These are phyloP conservation scores for Pittosporum tobira DNA, from an alignment of 129 eudicot species.

Conservation along the genomic window DNA sequence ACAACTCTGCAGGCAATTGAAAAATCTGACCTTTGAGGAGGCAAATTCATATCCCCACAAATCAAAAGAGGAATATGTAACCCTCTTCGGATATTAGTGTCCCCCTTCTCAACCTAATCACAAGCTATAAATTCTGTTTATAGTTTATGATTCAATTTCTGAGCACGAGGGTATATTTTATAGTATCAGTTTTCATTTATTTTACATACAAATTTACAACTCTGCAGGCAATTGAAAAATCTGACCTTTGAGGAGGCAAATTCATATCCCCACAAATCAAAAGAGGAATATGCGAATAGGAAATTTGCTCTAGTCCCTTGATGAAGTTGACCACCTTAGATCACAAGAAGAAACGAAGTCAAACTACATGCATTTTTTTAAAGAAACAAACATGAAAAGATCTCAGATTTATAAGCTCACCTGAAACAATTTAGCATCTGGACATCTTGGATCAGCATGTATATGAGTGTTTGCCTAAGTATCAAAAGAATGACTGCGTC, in stretches of 20 bases:
- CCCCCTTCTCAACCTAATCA: neutral
- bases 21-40: slow-evolving; percentile 6
- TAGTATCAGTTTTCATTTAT: neutral
- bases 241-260: slow-evolving; percentile 8
- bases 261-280: slow-evolving; percentile 19
- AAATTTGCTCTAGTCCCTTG: slow-evolving; percentile 13
- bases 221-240: neutral
- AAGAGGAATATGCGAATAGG: slow-evolving; percentile 9
- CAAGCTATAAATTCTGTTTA: neutral
- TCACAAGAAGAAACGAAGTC: slow-evolving; percentile 1
- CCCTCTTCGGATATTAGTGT: too few relatives aligned
- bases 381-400: neutral
- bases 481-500: neutral
- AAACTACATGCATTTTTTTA: neutral
- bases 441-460: slow-evolving; percentile 12
- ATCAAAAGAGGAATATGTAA: slow-evolving; percentile 11
- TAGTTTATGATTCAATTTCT: neutral
- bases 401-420: neutral
- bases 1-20: neutral
- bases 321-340: slow-evolving; percentile 16
- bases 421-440: slow-evolving; percentile 16
- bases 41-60: slow-evolving; percentile 19
- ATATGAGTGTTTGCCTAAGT: slow-evolving; percentile 18
- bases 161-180: neutral
- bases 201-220: neutral